Base-by-base conservation (phyloP, 106 monocot genomes). In the Dendrobium officinale region DNA sequence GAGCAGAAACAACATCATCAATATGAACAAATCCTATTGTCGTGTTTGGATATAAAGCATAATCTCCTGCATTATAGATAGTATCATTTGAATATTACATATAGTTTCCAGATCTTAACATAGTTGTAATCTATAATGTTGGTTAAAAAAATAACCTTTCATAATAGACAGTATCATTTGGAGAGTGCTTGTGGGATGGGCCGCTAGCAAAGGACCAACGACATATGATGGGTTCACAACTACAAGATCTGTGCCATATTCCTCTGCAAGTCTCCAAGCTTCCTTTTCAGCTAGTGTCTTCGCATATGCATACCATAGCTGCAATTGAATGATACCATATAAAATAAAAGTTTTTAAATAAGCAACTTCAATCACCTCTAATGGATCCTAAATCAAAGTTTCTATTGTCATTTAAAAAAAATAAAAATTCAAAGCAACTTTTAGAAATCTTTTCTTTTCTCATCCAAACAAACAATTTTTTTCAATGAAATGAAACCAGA, bases 291-390 rank as follows among this genome's bases (percentile, higher is more conserved):
- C 90, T 26, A 94, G 29, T 17, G 94, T 94, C 85, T 97, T 97
- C 6, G 90, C 92, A 42, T 92, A 92, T 0, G 90, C 96, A 73
- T 97, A 97, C 96, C 96, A 97, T n/a, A 87, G 77, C 85, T 90
- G 75, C 49, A 33, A 55, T 75, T 13, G 6, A 51, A 54, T 18
- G 43, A 66, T 61, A 29, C 37, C 20, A 58, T 81, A 10, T 51
- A 22, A 47, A 49, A 40, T 66, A 47, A 31, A 9, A 31, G 31
- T 43, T 42, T 64, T 42, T 42, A 29, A 67, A 42, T 11, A 51
- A 13, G 10, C 51, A 37, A 37, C 37, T 37, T 37, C 37, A 37
- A 37, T 37, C 37, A 37, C 37, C 37, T 0, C 37, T 37, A 37
- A 37, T 37, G 3, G 37, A 37, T 37, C 3, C 37, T 37, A 37